Evolutionary conservation across 164 flowering plant genomes (phyloP), one percentile per base, ranked within the genome.

Genomic region (Vitis rotundifolia): DNA sequence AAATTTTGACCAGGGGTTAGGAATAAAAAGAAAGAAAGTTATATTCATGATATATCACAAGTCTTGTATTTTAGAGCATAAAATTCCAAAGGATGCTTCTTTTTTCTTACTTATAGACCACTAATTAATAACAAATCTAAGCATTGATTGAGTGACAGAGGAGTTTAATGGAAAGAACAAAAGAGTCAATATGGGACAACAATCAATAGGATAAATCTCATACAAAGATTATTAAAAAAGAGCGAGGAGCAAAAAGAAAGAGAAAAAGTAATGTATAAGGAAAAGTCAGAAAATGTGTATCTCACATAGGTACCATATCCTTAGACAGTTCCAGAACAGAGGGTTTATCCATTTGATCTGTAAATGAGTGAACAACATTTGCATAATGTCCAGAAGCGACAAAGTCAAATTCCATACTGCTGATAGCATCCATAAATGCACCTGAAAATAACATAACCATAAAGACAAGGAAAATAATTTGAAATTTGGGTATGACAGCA

Each of bases 331-430:
- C 83, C 61, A 94, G 79, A 29, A 78, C 64, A 61, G 99, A 92
- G 67, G 78, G 62, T 61, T 71, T 76, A 71, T 84, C 79, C 10
- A 7, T 59, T 57, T 83, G 71, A 70, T 79, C 81, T 49, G 66
- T 58, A 68, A 75, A 73, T 58, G 85, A 67, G 74, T 94, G 99
- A 64, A 92, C 57, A 14, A 92, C 88, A 71, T 82, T 88, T 61
- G 97, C 99, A 85, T 94, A 94, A 84, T 92, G 99, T 58, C 99
- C 99, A 70, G 99, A 92, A 68, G 94, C 97, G 75, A 94, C 80
- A 79, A 81, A 92, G 69, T 94, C 97, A 78, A 88, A 94, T 12
- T 82, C 81, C 91, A 84, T 79, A 68, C 57, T 80, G 84, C 78
- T 84, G 50, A 94, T 89, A 59, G 97, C 97, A 79, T 94, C 97